Percentiles rank a stretch among this genome's conserved stretches.
Conservation (phyloP, 2,329 filamentous ascomycete genomes). For the Nannizziopsis arthrosporioides region DNA sequence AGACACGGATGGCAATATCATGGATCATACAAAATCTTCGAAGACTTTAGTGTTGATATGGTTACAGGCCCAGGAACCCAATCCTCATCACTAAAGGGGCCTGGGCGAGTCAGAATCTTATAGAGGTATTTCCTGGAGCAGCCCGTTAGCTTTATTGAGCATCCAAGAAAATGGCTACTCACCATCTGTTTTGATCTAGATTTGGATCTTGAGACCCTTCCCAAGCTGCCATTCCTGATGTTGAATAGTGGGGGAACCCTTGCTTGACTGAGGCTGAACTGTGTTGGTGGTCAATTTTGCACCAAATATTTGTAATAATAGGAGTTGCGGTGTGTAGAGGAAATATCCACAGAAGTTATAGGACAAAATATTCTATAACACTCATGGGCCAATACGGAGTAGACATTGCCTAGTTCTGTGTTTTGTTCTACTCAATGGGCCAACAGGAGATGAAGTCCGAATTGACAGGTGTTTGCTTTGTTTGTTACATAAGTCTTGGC, state of each 20-base stretch:
- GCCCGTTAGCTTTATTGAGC: not conserved
- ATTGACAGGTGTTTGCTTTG: too few relatives aligned
- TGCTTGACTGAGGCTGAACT: not conserved
- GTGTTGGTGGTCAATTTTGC: not conserved
- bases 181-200: slow-evolving; percentile 20
- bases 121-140: slow-evolving; percentile 65
- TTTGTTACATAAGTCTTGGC: too few relatives aligned
- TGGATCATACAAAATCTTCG: slow-evolving; percentile 61
- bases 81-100: slow-evolving; percentile 67
- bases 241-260: not conserved
- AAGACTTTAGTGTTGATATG: slow-evolving; percentile 49
- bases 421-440: too few relatives aligned
- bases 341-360: too few relatives aligned
- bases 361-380: too few relatives aligned
- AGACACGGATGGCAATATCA: not conserved
- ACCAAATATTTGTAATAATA: too few relatives aligned
- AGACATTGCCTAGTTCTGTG: too few relatives aligned
- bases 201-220: not conserved
- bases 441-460: too few relatives aligned
- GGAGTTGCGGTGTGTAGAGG: too few relatives aligned
- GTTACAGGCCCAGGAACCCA: slow-evolving; percentile 42
- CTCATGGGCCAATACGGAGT: too few relatives aligned
- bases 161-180: slow-evolving; percentile 4
- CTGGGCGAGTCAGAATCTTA: slow-evolving; percentile 60
- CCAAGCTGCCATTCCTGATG: not conserved